Evolutionary conservation across 371 early-diverging fungal species (phyloP), one percentile per base, ranked within the genome.

Genomic region (Umbelopsis sp.): DNA sequence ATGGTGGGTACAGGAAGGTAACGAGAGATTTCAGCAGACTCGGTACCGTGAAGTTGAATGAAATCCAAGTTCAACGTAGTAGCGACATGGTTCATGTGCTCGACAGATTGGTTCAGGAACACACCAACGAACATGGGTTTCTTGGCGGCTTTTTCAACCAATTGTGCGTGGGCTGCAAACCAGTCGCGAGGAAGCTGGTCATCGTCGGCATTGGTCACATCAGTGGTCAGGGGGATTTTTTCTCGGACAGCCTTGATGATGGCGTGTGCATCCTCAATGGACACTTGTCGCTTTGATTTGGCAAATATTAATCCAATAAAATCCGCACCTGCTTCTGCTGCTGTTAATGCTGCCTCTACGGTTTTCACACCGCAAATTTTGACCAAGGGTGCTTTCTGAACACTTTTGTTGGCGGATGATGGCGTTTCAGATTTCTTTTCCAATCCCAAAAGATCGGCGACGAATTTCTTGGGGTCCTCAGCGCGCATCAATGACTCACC

Each of bases 401-500:
- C 63, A 29, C 29, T 3, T 29, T 29, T 29, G 29, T 29, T 29
- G 18, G 68, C 44, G 10, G 64, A 32, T 29, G 20, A 46, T 20
- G 70, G 50, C 22, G 72, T 68, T 24, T 79, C 78, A 22, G 77
- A 72, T 16, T 75, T 76, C 65, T 83, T 76, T 24, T 79, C 72
- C 0, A 70, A 24, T 37, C 87, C 88, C 63, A 90, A 69, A 37
- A 98, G 79, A 22, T 86, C 86, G 35, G 81, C 74, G 20, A 98
- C 91, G 77, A 96, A 94, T 0, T 78, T 84, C 10, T 82, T 75
- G 76, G 91, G 85, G 73, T 96, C 89, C 65, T 83, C 73, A 22
- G 93, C 83, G n/a, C 91, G 86, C 98, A 99, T 99, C 70, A 99
- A 76, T 0, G 96, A 92, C 78, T 99, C 97, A 12, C 99, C 99